These are phyloP conservation scores for Tricholoma sp. DNA, from an alignment of 768 basidiomycete species.

Conservation along the genomic window DNA sequence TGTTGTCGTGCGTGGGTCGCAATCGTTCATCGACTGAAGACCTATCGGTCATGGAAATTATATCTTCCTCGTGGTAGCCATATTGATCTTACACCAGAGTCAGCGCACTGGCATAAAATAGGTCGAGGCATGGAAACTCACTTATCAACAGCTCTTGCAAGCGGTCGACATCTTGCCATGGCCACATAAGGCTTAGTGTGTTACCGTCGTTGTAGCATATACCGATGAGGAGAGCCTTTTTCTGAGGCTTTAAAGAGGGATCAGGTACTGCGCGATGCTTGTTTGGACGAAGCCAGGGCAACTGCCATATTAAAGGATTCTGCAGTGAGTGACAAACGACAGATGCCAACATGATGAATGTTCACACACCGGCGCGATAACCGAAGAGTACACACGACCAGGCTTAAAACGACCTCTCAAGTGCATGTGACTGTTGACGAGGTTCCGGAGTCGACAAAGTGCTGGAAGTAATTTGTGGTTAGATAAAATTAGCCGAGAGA, in stretches of 20 bases:
- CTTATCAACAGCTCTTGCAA: background rate
- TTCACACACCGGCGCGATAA: background rate
- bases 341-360: background rate
- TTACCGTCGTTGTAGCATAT: background rate
- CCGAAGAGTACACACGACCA: background rate
- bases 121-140: background rate
- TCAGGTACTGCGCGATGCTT: background rate
- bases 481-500: background rate
- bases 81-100: background rate
- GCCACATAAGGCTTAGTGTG: background rate
- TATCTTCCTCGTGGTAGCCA: background rate
- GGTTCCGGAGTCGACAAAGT: background rate
- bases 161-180: background rate
- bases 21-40: background rate
- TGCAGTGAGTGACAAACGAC: background rate
- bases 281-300: background rate
- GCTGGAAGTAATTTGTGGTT: background rate
- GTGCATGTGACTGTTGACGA: background rate
- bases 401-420: background rate
- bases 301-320: background rate
- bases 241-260: background rate
- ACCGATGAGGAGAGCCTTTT: constrained; percentile 1
- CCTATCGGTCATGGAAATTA: background rate
- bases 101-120: background rate
- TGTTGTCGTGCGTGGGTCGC: background rate